Percentiles rank a stretch among this genome's conserved stretches.
phyloP scores from a whole-genome alignment of 495 filamentous ascomycete species.

The Penicillium nucicola region DNA sequence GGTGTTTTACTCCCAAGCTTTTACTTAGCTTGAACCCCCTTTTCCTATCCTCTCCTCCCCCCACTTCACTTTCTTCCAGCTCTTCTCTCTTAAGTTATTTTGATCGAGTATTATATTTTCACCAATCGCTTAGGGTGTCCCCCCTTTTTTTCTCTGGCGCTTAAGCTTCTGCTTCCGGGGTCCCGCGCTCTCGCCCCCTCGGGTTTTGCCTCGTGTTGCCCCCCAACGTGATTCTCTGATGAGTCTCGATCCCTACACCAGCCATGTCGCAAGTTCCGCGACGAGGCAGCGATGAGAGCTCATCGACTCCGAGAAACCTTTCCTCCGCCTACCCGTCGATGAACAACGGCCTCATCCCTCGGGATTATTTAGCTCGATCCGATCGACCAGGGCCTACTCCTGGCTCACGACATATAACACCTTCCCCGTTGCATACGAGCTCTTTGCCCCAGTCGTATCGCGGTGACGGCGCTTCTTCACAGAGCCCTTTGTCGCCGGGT shows the following conservation, averaged over 20 bases:
- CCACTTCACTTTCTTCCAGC: conserved; percentile 3
- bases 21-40: not conserved
- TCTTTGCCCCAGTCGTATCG: conserved; percentile 23
- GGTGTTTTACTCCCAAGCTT: not conserved
- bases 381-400: conserved; percentile 24
- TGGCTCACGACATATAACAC: conserved; percentile 31
- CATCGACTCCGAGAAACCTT: conserved; percentile 15
- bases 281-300: conserved; percentile 30
- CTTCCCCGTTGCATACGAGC: conserved; percentile 36
- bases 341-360: conserved; percentile 28
- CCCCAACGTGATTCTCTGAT: conserved; percentile 26
- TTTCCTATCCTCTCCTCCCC: not conserved
- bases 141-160: conserved; percentile 4
- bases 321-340: conserved; percentile 12
- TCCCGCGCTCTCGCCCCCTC: conserved; percentile 17
- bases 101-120: not conserved
- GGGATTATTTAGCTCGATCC: conserved; percentile 32
- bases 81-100: not conserved
- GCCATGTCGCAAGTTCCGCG: conserved; percentile 41
- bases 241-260: conserved; percentile 19
- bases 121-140: conserved; percentile 11
- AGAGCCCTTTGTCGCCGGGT: conserved; percentile 30
- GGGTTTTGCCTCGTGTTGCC: conserved; percentile 15
- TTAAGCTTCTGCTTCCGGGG: conserved; percentile 25
- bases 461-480: conserved; percentile 24